Evolutionary conservation across 1,139 yeast genomes (phyloP).

Genomic region (Blastobotrys indianensis): DNA sequence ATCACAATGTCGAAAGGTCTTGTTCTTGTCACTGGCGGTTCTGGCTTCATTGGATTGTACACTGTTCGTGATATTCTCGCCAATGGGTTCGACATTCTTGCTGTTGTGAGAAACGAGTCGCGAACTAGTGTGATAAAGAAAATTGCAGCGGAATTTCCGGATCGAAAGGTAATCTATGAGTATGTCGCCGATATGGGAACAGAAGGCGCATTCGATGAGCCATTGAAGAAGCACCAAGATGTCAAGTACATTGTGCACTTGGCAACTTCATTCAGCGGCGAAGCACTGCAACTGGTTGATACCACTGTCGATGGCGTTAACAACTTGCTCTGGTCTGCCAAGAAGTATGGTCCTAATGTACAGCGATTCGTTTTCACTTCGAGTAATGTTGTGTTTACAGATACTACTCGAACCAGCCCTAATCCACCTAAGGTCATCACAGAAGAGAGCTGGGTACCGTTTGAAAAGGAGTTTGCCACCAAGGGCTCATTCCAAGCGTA

Average conservation of each 20-base stretch:
- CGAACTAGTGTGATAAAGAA: constrained; percentile 42
- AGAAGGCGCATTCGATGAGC: constrained; percentile 49
- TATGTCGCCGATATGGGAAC: constrained; percentile 49
- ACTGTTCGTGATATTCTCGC: constrained; percentile 31
- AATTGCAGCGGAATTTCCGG: constrained; percentile 30
- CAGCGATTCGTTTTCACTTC: constrained; percentile 51
- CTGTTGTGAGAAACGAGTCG: constrained; percentile 49
- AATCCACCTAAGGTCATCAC: constrained; percentile 14
- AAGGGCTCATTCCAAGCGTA: constrained; percentile 1
- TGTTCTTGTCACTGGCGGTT: constrained; percentile 51
- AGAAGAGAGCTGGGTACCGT: constrained; percentile 40
- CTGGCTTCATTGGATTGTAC: constrained; percentile 53
- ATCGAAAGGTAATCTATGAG: constrained; percentile 35
- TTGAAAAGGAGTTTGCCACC: constrained; percentile 33
- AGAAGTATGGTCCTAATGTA: constrained; percentile 43
- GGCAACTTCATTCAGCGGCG: constrained; percentile 46
- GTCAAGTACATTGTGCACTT: constrained; percentile 50
- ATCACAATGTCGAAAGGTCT: constrained; percentile 1
- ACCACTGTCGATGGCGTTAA: constrained; percentile 52
- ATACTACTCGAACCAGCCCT: too few species aligned
- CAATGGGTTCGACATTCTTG: constrained; percentile 47
- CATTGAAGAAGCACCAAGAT: constrained; percentile 40
- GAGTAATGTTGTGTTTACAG: too few species aligned
- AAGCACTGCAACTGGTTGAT: constrained; percentile 32
- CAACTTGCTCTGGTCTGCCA: constrained; percentile 40